These are phyloP conservation scores for Selenicereus undatus DNA, from an alignment of 148 eudicot species.

Conservation along the genomic window DNA sequence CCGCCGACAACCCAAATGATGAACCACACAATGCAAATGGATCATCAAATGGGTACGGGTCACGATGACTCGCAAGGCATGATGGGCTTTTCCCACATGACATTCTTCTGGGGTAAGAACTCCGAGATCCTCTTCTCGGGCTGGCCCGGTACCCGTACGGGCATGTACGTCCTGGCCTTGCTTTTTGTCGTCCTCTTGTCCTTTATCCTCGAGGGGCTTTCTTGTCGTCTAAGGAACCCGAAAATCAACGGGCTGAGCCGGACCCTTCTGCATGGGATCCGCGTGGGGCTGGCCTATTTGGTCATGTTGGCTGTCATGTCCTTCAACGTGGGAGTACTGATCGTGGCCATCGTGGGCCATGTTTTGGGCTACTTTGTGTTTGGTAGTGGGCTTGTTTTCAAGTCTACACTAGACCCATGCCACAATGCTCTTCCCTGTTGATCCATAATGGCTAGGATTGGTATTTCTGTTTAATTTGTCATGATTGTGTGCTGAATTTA, in stretches of 20 bases:
- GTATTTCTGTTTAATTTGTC: background rate
- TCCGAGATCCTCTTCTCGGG: constrained; percentile 19
- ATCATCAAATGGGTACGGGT: background rate
- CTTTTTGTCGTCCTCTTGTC: constrained; percentile 17
- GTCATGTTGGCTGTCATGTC: constrained; percentile 36
- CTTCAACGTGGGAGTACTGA: constrained; percentile 26
- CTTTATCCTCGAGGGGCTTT: background rate
- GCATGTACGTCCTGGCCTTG: constrained; percentile 22
- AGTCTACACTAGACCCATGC: background rate
- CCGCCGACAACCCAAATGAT: background rate
- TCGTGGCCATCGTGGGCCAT: constrained; percentile 27
- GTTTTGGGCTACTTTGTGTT: constrained; percentile 22
- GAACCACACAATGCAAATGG: constrained; percentile 5
- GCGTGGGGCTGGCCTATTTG: constrained; percentile 33
- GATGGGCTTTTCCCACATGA: constrained; percentile 14
- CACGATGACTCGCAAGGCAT: background rate
- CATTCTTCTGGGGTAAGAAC: constrained; percentile 31
- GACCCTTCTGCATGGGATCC: constrained; percentile 22
- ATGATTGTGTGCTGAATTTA: background rate
- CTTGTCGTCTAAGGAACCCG: background rate
- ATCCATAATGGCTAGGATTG: background rate
- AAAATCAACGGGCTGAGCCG: constrained; percentile 7
- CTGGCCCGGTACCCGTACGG: constrained; percentile 21
- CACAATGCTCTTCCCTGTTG: background rate
- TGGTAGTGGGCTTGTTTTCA: constrained; percentile 10